phyloP scores from a whole-genome alignment of 1,284 basidiomycete species.

The Tetrapyrgos nigripes region DNA sequence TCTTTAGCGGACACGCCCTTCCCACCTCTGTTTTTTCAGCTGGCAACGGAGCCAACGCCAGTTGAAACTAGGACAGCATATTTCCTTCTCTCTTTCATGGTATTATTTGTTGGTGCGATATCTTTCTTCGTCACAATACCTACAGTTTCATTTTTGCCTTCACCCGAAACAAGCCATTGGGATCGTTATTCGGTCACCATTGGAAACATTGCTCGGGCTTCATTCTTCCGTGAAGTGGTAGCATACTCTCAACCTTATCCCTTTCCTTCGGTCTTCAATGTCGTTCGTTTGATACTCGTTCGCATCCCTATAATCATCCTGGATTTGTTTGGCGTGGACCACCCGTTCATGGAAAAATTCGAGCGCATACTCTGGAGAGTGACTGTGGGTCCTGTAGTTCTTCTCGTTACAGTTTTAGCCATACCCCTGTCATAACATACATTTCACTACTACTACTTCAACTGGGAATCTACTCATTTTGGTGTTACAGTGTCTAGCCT shows the following conservation, averaged over 20 bases:
- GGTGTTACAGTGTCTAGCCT: no score
- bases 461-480: no score
- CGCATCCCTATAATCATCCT: constrained; percentile 35
- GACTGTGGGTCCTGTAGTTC: constrained; percentile 46
- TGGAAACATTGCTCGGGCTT: constrained; percentile 51
- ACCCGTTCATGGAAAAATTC: constrained; percentile 21
- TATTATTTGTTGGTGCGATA: constrained; percentile 40
- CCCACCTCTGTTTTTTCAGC: background rate
- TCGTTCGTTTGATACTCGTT: constrained; percentile 39
- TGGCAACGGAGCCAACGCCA: constrained; percentile 38
- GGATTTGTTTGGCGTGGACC: constrained; percentile 23
- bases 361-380: constrained; percentile 49
- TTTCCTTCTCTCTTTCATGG: constrained; percentile 40
- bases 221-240: constrained; percentile 45
- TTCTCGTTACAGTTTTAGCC: constrained; percentile 29
- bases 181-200: constrained; percentile 52
- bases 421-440: background rate
- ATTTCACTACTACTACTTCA: no score
- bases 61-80: constrained; percentile 52
- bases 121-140: constrained; percentile 35
- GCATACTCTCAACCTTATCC: constrained; percentile 44
- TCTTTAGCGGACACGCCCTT: constrained; percentile 42
- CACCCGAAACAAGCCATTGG: constrained; percentile 39
- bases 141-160: constrained; percentile 9
- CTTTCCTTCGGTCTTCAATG: constrained; percentile 60